Evolutionary conservation across 2,329 filamentous ascomycete species (phyloP), one percentile per base, ranked within the genome.

Genomic region (Hypoxylon sp.): DNA sequence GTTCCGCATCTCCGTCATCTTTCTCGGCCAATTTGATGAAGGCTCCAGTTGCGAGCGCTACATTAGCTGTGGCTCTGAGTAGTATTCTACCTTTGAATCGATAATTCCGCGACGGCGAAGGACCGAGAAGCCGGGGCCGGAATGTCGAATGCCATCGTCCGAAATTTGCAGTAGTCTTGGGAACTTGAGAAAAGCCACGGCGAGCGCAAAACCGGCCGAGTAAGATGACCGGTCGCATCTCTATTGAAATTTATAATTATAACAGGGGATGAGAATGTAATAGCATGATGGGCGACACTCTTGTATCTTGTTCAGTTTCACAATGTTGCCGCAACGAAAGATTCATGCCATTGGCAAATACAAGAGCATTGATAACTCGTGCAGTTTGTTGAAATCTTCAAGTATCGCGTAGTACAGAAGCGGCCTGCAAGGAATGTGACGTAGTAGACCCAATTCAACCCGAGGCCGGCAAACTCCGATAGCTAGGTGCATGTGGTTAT

Each of bases 21-120:
- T 83, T 77, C 71, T 88, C 84, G 3, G 87, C 86, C 5, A 89
- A 77, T 71, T 85, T 81, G 45, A 90, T 81, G 74, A 90, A 90
- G 1, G 83, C 83, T 0, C 83, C 82, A 0, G 87, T 86, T 6
- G 83, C 87, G 8, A 90, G 76, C 0, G 78, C 77, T 3, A 75
- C 80, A n/a, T 79, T 81, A 1, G 77, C 79, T 14, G 75, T 71
- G 11, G 77, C 76, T 0, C 80, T 81, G 2, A 80, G 79, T 6
- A 80, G 79, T 6, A 85, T 61, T 1, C 76, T 72, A 5, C 79
- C 72, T 16, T 72, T 76, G 39, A 65, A 59, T 7, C 61, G 62
- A 12, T 68, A 66, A 39, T 34, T 64, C 27, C 27, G 47, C 37
- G 63, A 54, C 23, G 63, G 59, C 8, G 57, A 58, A 34, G 41